A percentile compares a stretch with the other conserved stretches of the same genome.
phyloP scores from a whole-genome alignment of 225 moss, liverwort and hornwort genomes.

The Lunularia cruciata region DNA sequence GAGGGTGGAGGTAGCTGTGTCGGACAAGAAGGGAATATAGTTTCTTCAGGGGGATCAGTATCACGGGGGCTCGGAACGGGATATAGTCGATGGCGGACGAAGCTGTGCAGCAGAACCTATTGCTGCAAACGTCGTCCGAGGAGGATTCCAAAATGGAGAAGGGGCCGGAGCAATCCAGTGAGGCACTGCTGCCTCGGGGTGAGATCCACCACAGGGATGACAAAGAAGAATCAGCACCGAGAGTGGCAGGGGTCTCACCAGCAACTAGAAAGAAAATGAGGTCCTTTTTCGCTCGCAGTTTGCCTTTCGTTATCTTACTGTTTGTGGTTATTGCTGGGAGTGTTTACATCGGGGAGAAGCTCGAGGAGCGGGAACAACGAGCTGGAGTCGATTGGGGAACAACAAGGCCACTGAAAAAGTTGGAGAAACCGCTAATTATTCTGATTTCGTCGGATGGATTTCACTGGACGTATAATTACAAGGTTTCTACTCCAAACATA shows the following conservation, averaged over 20 bases:
- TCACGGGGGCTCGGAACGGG: no score
- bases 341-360: background rate
- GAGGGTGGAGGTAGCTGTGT: no score
- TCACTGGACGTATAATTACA: constrained; percentile 79
- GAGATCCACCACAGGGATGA: no score
- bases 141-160: background rate
- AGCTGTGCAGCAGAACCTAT: background rate
- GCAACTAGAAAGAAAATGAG: no score
- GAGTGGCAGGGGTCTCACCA: background rate
- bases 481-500: constrained; percentile 74
- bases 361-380: background rate
- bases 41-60: no score
- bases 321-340: background rate
- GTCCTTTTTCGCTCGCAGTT: no score
- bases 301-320: background rate
- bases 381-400: constrained; percentile 32
- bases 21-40: no score
- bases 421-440: constrained; percentile 66
- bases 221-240: background rate
- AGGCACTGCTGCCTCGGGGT: background rate
- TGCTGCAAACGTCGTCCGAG: background rate
- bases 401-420: constrained; percentile 45
- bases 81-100: background rate
- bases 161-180: no score
- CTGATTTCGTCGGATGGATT: constrained; percentile 90